Evolutionary conservation across 2,329 filamentous ascomycete genomes (phyloP).

Genomic region (Cladosporium sp.): DNA sequence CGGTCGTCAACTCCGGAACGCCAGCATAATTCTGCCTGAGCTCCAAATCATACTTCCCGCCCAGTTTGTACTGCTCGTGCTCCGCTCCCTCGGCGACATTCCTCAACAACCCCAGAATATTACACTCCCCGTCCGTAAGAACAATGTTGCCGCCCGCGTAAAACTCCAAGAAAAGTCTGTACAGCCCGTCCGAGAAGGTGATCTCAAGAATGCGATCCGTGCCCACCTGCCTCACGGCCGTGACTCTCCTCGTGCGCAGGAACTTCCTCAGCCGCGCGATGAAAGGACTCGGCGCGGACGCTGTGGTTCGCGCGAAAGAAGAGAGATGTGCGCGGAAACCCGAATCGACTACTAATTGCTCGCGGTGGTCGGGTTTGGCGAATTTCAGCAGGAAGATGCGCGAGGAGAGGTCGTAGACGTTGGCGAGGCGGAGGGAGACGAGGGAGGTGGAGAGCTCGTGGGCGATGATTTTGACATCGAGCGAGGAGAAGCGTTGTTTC

Average conservation of each 20-base stretch:
- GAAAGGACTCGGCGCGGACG: slow-evolving; percentile 78
- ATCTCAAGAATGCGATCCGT: slow-evolving; percentile 92
- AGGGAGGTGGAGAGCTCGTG: slow-evolving; percentile 82
- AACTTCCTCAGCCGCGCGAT: slow-evolving; percentile 81
- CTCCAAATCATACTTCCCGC: slow-evolving; percentile 72
- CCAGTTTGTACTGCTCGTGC: slow-evolving; percentile 77
- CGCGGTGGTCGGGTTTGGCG: slow-evolving; percentile 79
- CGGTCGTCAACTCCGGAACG: slow-evolving; percentile 68
- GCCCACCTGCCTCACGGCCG: slow-evolving; percentile 76
- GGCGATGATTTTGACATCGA: slow-evolving; percentile 85
- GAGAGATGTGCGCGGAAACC: slow-evolving; percentile 96
- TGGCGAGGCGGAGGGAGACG: slow-evolving; percentile 75
- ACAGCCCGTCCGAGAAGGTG: slow-evolving; percentile 85
- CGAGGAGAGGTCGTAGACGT: slow-evolving; percentile 93
- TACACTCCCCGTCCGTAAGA: slow-evolving; percentile 78
- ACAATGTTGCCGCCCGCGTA: slow-evolving; percentile 95
- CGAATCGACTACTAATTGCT: slow-evolving; percentile 88
- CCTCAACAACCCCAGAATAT: slow-evolving; percentile 74
- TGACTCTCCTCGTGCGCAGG: slow-evolving; percentile 81
- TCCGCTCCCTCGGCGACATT: slow-evolving; percentile 75
- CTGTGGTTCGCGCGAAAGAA: slow-evolving; percentile 81
- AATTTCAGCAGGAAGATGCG: slow-evolving; percentile 96
- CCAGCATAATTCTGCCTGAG: slow-evolving; percentile 80
- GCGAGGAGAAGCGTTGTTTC: slow-evolving; percentile 77
- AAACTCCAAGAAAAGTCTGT: slow-evolving; percentile 87